Conservation (phyloP, 73 alveolate genomes). For the Paramecium sexaurelia region DNA sequence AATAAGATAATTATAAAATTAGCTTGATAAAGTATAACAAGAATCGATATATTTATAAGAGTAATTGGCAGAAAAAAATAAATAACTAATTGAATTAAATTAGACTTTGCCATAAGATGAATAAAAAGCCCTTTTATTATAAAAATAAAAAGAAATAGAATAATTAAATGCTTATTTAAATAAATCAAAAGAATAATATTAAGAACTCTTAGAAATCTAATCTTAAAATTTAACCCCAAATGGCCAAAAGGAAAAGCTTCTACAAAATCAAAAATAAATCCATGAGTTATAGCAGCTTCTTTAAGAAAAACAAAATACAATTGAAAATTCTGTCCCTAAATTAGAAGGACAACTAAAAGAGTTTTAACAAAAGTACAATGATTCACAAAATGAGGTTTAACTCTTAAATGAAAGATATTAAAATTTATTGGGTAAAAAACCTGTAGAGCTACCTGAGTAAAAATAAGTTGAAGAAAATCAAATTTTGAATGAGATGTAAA, state of each 20-base stretch:
- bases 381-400: background rate
- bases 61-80: background rate
- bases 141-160: background rate
- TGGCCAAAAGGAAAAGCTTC: background rate
- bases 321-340: background rate
- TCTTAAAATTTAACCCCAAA: conserved; percentile 33
- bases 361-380: background rate
- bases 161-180: background rate
- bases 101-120: background rate
- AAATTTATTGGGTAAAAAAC: background rate
- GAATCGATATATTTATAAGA: background rate
- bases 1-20: background rate
- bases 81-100: background rate
- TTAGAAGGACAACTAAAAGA: background rate
- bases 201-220: background rate
- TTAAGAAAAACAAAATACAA: background rate
- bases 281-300: background rate
- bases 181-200: background rate
- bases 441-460: background rate
- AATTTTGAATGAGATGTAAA: background rate
- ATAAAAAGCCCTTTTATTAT: background rate
- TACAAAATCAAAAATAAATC: background rate
- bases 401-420: background rate
- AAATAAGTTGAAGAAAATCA: background rate
- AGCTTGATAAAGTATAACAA: background rate